phyloP scores from a whole-genome alignment of 306 rosid species.

The Malus fusca region DNA sequence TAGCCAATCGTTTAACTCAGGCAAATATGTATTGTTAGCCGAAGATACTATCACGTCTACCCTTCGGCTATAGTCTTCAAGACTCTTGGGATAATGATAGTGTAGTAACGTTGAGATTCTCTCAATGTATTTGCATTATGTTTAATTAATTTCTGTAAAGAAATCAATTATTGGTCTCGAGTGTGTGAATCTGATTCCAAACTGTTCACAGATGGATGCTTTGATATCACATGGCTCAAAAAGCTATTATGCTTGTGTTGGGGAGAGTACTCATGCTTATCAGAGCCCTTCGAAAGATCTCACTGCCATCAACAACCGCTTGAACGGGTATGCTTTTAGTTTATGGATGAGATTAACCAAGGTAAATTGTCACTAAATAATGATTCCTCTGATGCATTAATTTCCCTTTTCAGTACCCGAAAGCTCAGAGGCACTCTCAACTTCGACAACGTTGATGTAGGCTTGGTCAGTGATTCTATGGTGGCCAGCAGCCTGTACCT shows the following conservation, averaged over 20 bases:
- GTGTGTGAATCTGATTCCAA: not conserved
- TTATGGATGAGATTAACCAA: not conserved
- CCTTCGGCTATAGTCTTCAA: not conserved
- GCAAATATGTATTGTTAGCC: not conserved
- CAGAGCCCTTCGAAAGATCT: slow-evolving; percentile 98
- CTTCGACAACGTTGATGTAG: slow-evolving; percentile 73
- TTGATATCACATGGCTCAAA: slow-evolving; percentile 88
- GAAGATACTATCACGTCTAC: not conserved
- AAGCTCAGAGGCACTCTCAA: slow-evolving; percentile 76
- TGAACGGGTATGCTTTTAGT: slow-evolving; percentile 56
- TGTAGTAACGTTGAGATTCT: not conserved
- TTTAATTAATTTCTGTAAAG: not conserved
- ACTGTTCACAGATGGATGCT: slow-evolving; percentile 78
- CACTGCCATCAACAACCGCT: slow-evolving; percentile 89
- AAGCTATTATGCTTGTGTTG: slow-evolving; percentile 97
- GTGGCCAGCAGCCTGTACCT: slow-evolving; percentile 91
- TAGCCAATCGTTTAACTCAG: not conserved
- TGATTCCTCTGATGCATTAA: not conserved
- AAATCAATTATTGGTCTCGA: not conserved
- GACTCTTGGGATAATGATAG: not conserved
- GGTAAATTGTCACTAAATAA: not conserved
- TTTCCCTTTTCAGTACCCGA: slow-evolving; percentile 44
- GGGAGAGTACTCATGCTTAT: slow-evolving; percentile 97
- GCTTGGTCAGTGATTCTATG: slow-evolving; percentile 87
- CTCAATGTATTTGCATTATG: not conserved